Evolutionary conservation across 768 basidiomycete species (phyloP).

Genomic region (Russula sp.): DNA sequence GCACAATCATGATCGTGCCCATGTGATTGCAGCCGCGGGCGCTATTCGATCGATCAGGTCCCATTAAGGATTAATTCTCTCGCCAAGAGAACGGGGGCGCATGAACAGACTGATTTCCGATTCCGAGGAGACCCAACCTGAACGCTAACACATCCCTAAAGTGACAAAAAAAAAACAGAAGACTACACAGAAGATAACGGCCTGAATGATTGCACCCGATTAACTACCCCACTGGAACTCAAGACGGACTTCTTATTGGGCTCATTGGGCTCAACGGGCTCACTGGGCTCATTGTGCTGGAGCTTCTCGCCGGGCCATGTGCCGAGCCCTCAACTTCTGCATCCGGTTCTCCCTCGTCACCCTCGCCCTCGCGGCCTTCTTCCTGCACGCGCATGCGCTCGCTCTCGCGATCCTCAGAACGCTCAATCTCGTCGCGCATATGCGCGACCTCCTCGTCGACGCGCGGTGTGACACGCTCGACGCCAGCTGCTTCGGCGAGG

Average conservation of each 20-base stretch:
- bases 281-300: conserved; percentile 11
- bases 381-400: conserved; percentile 21
- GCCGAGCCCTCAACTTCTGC: conserved; percentile 21
- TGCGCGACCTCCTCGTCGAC: conserved; percentile 82
- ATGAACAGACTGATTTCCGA: neutral
- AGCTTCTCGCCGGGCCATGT: conserved; percentile 17
- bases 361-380: conserved; percentile 16
- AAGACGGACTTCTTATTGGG: neutral
- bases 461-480: conserved; percentile 81
- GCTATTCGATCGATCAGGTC: too few relatives aligned
- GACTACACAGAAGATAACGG: neutral
- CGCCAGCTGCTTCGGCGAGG: conserved; percentile 76
- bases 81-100: too few relatives aligned
- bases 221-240: neutral
- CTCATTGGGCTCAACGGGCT: neutral
- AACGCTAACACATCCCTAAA: neutral
- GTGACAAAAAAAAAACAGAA: neutral
- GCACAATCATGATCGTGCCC: too few relatives aligned
- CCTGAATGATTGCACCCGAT: neutral
- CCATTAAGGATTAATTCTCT: too few relatives aligned
- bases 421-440: conserved; percentile 70
- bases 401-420: conserved; percentile 46
- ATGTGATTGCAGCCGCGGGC: too few relatives aligned
- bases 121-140: neutral
- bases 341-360: conserved; percentile 13